A percentile compares a stretch with the other conserved stretches of the same genome.
Evolutionary conservation across 2,329 filamentous ascomycete genomes (phyloP).

Genomic region (Microcyclosporella mali): DNA sequence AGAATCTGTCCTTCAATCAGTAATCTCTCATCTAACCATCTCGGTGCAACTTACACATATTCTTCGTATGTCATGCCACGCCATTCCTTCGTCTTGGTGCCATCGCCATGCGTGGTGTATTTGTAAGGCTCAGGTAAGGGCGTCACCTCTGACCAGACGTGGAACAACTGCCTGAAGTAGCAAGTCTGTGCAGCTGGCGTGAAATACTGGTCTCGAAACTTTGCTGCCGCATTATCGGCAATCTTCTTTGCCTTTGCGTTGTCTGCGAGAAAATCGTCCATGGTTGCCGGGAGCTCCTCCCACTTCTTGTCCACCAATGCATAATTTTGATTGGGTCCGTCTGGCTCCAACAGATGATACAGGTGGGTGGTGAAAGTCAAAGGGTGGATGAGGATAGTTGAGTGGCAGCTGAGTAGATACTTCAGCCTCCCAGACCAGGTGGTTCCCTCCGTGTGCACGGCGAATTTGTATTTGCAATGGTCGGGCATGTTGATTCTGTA

Average conservation of each 20-base stretch:
- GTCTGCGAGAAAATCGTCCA: constrained; percentile 22
- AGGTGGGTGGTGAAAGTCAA: constrained; percentile 29
- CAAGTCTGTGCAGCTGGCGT: constrained; percentile 28
- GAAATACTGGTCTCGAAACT: constrained; percentile 22
- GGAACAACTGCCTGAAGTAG: constrained; percentile 29
- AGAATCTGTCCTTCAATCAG: constrained; percentile 1
- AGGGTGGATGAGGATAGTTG: constrained; percentile 26
- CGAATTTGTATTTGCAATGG: constrained; percentile 29
- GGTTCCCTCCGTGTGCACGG: constrained; percentile 32
- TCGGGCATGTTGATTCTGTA: constrained; percentile 27
- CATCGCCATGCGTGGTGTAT: constrained; percentile 12
- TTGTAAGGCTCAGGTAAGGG: constrained; percentile 22
- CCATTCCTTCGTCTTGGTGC: constrained; percentile 17
- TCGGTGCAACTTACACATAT: constrained; percentile 21
- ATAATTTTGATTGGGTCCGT: constrained; percentile 28
- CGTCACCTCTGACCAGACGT: constrained; percentile 28
- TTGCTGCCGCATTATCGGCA: constrained; percentile 20
- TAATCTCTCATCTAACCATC: too few species aligned
- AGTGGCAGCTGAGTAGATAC: constrained; percentile 31
- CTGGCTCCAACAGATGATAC: constrained; percentile 25
- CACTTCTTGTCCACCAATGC: constrained; percentile 28
- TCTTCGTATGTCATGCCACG: constrained; percentile 27
- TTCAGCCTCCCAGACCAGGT: constrained; percentile 32
- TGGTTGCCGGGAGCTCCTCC: constrained; percentile 23
- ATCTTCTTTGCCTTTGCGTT: constrained; percentile 21